Evolutionary conservation across 2,329 filamentous ascomycete genomes (phyloP).

Genomic region (Lachnellula suecica): DNA sequence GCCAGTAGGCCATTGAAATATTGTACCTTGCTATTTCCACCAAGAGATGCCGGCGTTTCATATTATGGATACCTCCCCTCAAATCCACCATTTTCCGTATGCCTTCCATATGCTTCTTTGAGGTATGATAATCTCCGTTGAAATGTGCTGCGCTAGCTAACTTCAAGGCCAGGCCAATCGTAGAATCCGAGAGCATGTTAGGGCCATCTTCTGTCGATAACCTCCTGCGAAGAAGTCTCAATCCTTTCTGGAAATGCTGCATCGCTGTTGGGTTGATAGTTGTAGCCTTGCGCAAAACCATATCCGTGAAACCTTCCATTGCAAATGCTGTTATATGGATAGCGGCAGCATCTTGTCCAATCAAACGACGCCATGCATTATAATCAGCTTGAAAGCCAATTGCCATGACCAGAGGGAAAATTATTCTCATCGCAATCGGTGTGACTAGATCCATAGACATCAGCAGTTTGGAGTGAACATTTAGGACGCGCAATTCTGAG

Average conservation of each 20-base stretch:
- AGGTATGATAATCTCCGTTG: slow-evolving; percentile 29
- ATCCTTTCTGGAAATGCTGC: slow-evolving; percentile 30
- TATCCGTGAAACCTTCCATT: slow-evolving; percentile 32
- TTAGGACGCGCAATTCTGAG: not conserved
- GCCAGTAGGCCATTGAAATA: not conserved
- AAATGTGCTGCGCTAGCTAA: slow-evolving; percentile 34
- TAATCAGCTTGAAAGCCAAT: slow-evolving; percentile 29
- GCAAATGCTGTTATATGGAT: slow-evolving; percentile 37
- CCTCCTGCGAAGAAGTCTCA: slow-evolving; percentile 33
- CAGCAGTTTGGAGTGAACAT: not conserved
- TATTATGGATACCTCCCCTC: slow-evolving; percentile 34
- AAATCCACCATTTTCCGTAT: slow-evolving; percentile 38
- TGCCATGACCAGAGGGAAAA: slow-evolving; percentile 34
- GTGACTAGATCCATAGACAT: slow-evolving; percentile 25
- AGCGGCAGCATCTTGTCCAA: slow-evolving; percentile 34
- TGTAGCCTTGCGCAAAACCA: slow-evolving; percentile 15
- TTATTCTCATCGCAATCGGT: slow-evolving; percentile 30
- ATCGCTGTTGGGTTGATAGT: slow-evolving; percentile 13
- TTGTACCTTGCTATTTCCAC: slow-evolving; percentile 5
- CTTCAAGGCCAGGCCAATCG: slow-evolving; percentile 33
- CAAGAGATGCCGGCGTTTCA: slow-evolving; percentile 26
- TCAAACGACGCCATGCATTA: slow-evolving; percentile 28
- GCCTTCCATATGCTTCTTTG: slow-evolving; percentile 37
- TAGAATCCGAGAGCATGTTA: slow-evolving; percentile 33
- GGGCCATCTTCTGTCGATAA: slow-evolving; percentile 22